A percentile compares a stretch with the other conserved stretches of the same genome.
Conservation (phyloP, 768 basidiomycete genomes). For the Mycena belliarum region DNA sequence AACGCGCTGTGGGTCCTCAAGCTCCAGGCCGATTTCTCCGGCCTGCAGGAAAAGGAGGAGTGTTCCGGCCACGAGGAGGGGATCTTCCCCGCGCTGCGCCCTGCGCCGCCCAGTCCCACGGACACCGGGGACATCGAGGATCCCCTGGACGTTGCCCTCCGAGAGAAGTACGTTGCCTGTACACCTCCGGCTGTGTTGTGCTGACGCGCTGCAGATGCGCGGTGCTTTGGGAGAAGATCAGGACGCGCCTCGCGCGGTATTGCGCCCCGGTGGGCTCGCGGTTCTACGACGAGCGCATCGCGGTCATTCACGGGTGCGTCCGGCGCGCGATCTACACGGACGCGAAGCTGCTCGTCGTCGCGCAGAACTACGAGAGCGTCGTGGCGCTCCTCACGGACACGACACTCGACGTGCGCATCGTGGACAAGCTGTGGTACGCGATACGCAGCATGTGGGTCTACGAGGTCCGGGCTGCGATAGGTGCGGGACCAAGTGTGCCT, state of each 20-base stretch:
- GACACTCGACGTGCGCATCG: conserved; percentile 29
- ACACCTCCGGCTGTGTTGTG: too few relatives aligned
- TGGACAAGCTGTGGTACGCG: conserved; percentile 36
- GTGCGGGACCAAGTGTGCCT: not conserved
- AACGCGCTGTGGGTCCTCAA: conserved; percentile 40
- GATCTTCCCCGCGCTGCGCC: conserved; percentile 4
- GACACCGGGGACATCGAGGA: conserved; percentile 28
- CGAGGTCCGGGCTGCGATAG: conserved; percentile 30
- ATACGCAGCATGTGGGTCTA: conserved; percentile 33
- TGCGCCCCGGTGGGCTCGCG: conserved; percentile 31
- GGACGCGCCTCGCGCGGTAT: conserved; percentile 34
- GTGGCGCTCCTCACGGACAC: conserved; percentile 30
- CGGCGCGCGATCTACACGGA: conserved; percentile 39
- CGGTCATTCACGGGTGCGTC: conserved; percentile 37
- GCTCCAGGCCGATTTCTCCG: conserved; percentile 19
- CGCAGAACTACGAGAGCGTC: conserved; percentile 34
- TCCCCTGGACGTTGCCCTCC: conserved; percentile 27
- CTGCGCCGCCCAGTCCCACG: conserved; percentile 5
- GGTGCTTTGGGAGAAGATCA: conserved; percentile 34
- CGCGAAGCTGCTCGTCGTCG: conserved; percentile 37
- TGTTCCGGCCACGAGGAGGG: conserved; percentile 18
- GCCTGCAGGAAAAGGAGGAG: conserved; percentile 5
- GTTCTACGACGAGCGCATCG: conserved; percentile 34
- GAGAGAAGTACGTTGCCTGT: conserved; percentile 30
- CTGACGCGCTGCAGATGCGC: conserved; percentile 26